phyloP scores from a whole-genome alignment of 2,329 filamentous ascomycete genomes.

The Meredithiella fracta region DNA sequence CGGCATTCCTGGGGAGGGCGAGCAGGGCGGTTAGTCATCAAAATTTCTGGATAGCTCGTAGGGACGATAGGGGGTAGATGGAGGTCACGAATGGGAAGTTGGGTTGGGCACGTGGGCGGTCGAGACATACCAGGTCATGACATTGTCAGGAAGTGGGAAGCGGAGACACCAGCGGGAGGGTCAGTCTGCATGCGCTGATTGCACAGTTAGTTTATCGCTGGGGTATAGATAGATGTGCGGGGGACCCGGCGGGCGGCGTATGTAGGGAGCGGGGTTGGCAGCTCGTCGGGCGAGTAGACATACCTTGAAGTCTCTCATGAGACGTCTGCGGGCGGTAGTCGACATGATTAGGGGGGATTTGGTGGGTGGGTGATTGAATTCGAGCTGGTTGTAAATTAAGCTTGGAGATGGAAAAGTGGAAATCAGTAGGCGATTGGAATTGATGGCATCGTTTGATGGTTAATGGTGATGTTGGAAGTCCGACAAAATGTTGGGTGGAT shows the following conservation, averaged over 20 bases:
- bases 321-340: conserved; percentile 79
- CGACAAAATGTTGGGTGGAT: no score
- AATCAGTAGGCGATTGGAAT: no score
- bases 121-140: conserved; percentile 72
- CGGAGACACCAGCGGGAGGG: conserved; percentile 88
- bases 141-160: conserved; percentile 92
- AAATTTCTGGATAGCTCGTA: background rate
- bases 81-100: background rate
- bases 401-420: no score
- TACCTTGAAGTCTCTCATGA: conserved; percentile 99
- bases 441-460: no score
- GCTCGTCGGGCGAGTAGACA: conserved; percentile 18
- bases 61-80: background rate
- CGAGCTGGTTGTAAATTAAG: background rate
- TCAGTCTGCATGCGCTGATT: conserved; percentile 98
- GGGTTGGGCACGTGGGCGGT: background rate
- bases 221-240: no score
- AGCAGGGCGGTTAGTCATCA: background rate
- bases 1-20: conserved; percentile 59
- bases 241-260: background rate
- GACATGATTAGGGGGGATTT: conserved; percentile 41
- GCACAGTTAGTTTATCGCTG: background rate
- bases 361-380: background rate
- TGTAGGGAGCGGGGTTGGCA: background rate
- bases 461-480: no score